These are phyloP conservation scores for Gentiana macrophylla DNA, from an alignment of 257 asterid species.

Conservation along the genomic window DNA sequence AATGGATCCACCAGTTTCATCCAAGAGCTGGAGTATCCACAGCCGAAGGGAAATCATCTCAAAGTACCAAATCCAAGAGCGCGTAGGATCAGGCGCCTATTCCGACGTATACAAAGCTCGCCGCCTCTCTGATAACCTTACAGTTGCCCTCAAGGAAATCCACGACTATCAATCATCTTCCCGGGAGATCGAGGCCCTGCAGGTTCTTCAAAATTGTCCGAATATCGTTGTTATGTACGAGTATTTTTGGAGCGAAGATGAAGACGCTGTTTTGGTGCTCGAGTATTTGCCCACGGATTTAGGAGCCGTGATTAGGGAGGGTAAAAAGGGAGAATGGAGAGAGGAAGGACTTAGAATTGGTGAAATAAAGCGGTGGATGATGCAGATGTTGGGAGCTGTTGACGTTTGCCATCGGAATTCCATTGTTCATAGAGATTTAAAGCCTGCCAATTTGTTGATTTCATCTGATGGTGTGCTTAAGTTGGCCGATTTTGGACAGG, in stretches of 20 bases:
- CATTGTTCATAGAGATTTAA: slow-evolving; percentile 82
- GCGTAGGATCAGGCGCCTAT: slow-evolving; percentile 91
- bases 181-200: slow-evolving; percentile 82
- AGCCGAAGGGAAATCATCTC: slow-evolving; percentile 68
- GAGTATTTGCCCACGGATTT: slow-evolving; percentile 80
- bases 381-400: slow-evolving; percentile 65
- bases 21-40: slow-evolving; percentile 97
- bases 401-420: slow-evolving; percentile 78
- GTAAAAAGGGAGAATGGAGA: slow-evolving; percentile 39
- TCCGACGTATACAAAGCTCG: slow-evolving; percentile 87
- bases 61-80: slow-evolving; percentile 60
- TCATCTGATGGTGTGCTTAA: slow-evolving; percentile 78
- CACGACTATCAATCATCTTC: slow-evolving; percentile 86
- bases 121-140: slow-evolving; percentile 60
- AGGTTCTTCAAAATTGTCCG: slow-evolving; percentile 55
- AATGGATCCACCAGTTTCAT: slow-evolving; percentile 20
- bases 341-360: slow-evolving; percentile 51
- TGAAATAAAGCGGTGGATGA: slow-evolving; percentile 80
- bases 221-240: slow-evolving; percentile 62
- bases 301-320: slow-evolving; percentile 49
- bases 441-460: slow-evolving; percentile 83
- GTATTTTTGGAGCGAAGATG: slow-evolving; percentile 89
- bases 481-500: slow-evolving; percentile 98
- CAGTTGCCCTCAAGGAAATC: slow-evolving; percentile 79
- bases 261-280: slow-evolving; percentile 82